These are phyloP conservation scores for Chlorella sp. DNA, from an alignment of 139 green algal genomes.

Conservation along the genomic window DNA sequence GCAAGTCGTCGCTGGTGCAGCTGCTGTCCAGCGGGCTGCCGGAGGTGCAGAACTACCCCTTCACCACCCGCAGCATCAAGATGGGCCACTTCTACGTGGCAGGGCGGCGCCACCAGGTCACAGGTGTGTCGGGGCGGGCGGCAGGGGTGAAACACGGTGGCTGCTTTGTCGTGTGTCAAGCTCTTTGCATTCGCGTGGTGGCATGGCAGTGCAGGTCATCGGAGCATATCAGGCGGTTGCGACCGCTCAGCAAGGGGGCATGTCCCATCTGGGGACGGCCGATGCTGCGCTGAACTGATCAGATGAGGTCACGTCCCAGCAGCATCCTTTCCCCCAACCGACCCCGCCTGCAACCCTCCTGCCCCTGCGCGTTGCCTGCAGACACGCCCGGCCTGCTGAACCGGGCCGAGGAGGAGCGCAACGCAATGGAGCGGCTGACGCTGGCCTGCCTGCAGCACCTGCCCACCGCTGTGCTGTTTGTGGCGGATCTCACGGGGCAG, in stretches of 20 bases:
- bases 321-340: too few relatives aligned
- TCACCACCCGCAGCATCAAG: slow-evolving; percentile 96
- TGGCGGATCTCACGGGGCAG: slow-evolving; percentile 91
- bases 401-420: slow-evolving; percentile 84
- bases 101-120: slow-evolving; percentile 81
- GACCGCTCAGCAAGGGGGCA: too few relatives aligned
- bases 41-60: slow-evolving; percentile 98
- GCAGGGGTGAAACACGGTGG: not conserved
- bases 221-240: too few relatives aligned
- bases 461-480: slow-evolving; percentile 89
- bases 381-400: slow-evolving; percentile 96
- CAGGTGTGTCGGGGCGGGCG: not conserved
- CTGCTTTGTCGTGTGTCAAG: too few relatives aligned
- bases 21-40: slow-evolving; percentile 85
- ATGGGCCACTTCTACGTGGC: slow-evolving; percentile 98
- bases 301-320: too few relatives aligned
- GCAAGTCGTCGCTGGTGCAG: slow-evolving; percentile 93
- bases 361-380: too few relatives aligned
- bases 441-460: slow-evolving; percentile 91
- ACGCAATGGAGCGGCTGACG: slow-evolving; percentile 96
- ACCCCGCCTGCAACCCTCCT: too few relatives aligned
- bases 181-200: too few relatives aligned
- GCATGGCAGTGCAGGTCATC: too few relatives aligned
- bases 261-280: too few relatives aligned
- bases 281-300: too few relatives aligned